Evolutionary conservation across 768 basidiomycete species (phyloP), one percentile per base, ranked within the genome.

Genomic region (Asterophora parasitica): DNA sequence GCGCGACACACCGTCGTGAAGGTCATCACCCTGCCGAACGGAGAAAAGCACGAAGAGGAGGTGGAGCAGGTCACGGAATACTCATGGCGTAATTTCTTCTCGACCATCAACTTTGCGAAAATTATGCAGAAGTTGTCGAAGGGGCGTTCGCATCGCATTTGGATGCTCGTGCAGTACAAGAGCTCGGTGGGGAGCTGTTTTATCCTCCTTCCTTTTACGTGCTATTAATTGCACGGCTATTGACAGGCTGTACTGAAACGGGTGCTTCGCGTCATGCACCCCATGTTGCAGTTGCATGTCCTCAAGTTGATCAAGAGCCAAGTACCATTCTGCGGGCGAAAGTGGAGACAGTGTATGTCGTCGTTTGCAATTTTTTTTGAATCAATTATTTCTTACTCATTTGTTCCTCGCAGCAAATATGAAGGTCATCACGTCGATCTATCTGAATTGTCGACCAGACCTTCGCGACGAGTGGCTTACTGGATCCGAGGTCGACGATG

Each of bases 381-480:
- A 27, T 23, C 15, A 41, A 16, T 47, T 17, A 12, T 44, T 15
- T 44, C 50, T 46, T 39, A 49, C 44, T 33, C n/a, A n/a, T 44
- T 11, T 23, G 23, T 23, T 23, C 42, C 46, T 17, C 30, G 43
- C 60, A 98, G 95, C 92, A 16, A 99, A 98, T 65, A 99, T 99
- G 96, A 98, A 99, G 69, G 90, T 98, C 47, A 98, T 99, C 57
- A 99, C 96, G 7, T 84, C 94, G 13, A 97, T 99, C 55, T 99
- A 99, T 65, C 74, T 98, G 49, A 96, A 97, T 60, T 97, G 94
- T 62, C 79, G 96, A 44, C 96, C 96, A 7, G 95, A 98, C 61
- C 76, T 99, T 34, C 80, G 95, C 15, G 96, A 99, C 65, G 96
- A 98, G 60, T 99, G 96, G 96, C 75, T 99, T 34, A 88, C 92